Evolutionary conservation across 768 basidiomycete genomes (phyloP).

Genomic region (Leccinum subtestaceum): DNA sequence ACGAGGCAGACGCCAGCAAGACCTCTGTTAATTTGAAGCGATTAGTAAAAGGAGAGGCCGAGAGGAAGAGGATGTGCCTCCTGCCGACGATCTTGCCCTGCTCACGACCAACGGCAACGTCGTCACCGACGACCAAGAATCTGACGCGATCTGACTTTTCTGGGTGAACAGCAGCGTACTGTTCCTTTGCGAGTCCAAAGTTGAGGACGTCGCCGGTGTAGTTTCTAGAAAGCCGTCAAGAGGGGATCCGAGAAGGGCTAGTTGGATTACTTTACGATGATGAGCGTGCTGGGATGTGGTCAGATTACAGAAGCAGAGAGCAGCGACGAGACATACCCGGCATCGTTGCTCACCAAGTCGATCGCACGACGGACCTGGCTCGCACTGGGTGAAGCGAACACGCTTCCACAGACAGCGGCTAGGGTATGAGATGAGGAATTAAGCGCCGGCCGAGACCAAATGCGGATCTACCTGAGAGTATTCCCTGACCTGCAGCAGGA

Average conservation of each 20-base stretch:
- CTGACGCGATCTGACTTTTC: constrained; percentile 64
- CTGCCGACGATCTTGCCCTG: constrained; percentile 89
- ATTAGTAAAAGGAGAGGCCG: background rate
- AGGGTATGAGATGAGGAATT: constrained; percentile 3
- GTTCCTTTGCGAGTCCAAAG: constrained; percentile 87
- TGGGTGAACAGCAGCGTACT: constrained; percentile 69
- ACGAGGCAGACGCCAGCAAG: constrained; percentile 80
- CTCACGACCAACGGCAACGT: too few species aligned
- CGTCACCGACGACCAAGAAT: constrained; percentile 79
- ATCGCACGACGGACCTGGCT: constrained; percentile 81
- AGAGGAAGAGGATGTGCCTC: constrained; percentile 39
- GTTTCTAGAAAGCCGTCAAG: constrained; percentile 47
- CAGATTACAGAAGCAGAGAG: too few species aligned
- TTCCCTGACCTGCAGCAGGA: constrained; percentile 57
- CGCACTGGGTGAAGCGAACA: constrained; percentile 90
- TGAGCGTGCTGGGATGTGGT: too few species aligned
- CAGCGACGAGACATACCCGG: constrained; percentile 47
- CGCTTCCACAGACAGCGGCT: constrained; percentile 82
- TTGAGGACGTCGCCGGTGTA: constrained; percentile 91
- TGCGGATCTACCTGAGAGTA: constrained; percentile 57
- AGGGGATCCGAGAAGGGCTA: background rate
- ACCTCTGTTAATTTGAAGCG: constrained; percentile 47
- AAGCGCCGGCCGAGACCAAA: background rate
- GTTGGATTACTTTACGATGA: constrained; percentile 50
- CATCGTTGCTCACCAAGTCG: constrained; percentile 67